phyloP scores from a whole-genome alignment of 2,329 filamentous ascomycete species.

The Talaromyces funiculosus region DNA sequence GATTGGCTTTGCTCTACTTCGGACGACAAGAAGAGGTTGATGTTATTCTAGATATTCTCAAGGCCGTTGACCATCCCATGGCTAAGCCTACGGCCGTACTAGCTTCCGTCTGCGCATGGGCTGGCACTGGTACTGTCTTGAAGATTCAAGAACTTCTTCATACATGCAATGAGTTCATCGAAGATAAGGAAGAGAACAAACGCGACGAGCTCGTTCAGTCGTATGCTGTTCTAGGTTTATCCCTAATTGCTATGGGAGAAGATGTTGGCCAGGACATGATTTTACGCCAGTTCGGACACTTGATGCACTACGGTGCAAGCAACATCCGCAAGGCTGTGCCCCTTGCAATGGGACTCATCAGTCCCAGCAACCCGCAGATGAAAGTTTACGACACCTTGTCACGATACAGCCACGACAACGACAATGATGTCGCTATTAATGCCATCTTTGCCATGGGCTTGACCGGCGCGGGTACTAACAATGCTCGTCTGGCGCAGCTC shows the following conservation, averaged over 20 bases:
- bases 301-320: conserved; percentile 98
- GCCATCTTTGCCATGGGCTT: conserved; percentile 99
- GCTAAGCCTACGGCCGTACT: conserved; percentile 91
- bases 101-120: conserved; percentile 96
- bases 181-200: conserved; percentile 90
- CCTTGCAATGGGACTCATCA: conserved; percentile 92
- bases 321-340: conserved; percentile 97
- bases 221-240: conserved; percentile 91
- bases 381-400: conserved; percentile 99
- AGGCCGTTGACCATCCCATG: conserved; percentile 95
- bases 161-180: conserved; percentile 96
- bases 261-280: conserved; percentile 99
- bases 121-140: conserved; percentile 90
- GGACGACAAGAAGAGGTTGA: conserved; percentile 98
- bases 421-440: conserved; percentile 96
- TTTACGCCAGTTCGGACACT: conserved; percentile 88
- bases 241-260: conserved; percentile 94
- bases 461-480: conserved; percentile 93
- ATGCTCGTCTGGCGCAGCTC: conserved; percentile 89
- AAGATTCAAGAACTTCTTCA: conserved; percentile 97
- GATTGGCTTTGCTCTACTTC: conserved; percentile 89
- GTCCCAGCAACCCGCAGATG: conserved; percentile 98
- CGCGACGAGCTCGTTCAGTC: conserved; percentile 92
- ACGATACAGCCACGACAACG: conserved; percentile 96
- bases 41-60: conserved; percentile 91